A percentile compares a stretch with the other conserved stretches of the same genome.
Conservation (phyloP, 164 flowering plant species). For the Umbellularia californica region DNA sequence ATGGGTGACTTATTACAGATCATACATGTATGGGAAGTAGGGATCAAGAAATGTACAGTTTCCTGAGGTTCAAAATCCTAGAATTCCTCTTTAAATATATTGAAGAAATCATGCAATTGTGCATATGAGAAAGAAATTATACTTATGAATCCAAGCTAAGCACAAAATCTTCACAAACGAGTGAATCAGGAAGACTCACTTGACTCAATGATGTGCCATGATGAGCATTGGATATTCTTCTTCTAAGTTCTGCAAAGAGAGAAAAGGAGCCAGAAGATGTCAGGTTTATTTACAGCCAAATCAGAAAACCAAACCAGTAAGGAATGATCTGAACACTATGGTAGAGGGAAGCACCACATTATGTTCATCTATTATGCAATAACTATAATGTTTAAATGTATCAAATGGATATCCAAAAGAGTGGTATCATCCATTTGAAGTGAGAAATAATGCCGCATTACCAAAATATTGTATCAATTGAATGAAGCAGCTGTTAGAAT, state of each 20-base stretch:
- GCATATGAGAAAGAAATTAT: background rate
- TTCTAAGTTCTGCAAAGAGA: slow-evolving; percentile 51
- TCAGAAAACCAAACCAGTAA: background rate
- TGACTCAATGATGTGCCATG: slow-evolving; percentile 38
- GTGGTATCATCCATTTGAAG: too few relatives aligned
- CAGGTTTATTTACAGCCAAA: background rate
- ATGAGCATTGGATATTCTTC: slow-evolving; percentile 42
- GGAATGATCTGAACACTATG: background rate
- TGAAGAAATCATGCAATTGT: background rate
- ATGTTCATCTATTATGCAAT: background rate
- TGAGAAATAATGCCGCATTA: too few relatives aligned
- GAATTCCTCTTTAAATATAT: background rate
- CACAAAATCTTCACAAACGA: background rate
- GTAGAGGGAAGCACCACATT: background rate
- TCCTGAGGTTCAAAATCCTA: background rate
- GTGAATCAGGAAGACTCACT: slow-evolving; percentile 33
- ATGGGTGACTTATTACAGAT: background rate
- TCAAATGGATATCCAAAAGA: too few relatives aligned
- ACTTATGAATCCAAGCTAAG: background rate
- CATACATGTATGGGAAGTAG: background rate
- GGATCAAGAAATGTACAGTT: background rate
- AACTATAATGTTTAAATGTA: too few relatives aligned
- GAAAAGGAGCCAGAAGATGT: background rate
- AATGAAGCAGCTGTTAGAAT: too few relatives aligned
- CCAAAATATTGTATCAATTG: too few relatives aligned